Base-by-base conservation (phyloP, 1,139 yeast genomes). In the Tardiomyces depauwii region DNA sequence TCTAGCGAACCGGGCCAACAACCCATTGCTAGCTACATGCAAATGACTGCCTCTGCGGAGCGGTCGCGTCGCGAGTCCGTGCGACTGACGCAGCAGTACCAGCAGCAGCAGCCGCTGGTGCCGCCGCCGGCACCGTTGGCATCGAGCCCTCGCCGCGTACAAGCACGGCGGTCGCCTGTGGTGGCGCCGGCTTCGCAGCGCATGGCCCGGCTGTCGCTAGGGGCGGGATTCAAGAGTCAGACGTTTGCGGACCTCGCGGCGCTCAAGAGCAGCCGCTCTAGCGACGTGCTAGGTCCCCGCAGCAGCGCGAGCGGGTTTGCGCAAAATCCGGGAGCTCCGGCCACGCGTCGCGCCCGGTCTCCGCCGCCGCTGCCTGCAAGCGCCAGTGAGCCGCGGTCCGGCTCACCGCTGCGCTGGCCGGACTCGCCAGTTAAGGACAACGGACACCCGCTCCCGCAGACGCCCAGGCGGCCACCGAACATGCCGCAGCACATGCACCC, bases 401-500 rank as follows among this genome's bases (percentile, higher is more conserved):
- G 25, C 25, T 21, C 25, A 7, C 25, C 25, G 25, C 25, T 21
- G 25, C 25, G 25, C 25, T 30, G 36, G 36, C 36, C 36, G 10
- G 16, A 14, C 10, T 30, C 36, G 36, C 36, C 36, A 10, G 36
- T 30, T 11, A 30, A 30, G 16, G 36, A 30, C 16, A 5, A 12
- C n/a, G n/a, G 16, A 30, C 36, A 30, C 16, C 39, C 42, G 16
- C 39, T 42, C 3, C 40, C 10, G 36, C 27, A 23, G 40, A 44
- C 49, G 2, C 52, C 52, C 2, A 40, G 23, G 23, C 39, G 52
- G 18, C 52, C 50, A 13, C 39, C 45, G 18, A 49, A 49, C 38
- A 43, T 48, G 25, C 52, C 50, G 16, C 47, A 49, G 13, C 43
- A 45, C 16, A 27, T 49, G 7, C 52, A 49, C 32, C 52, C 52